These are phyloP conservation scores for Torulaspora gathmanii DNA, from an alignment of 805 yeast species.

Conservation along the genomic window DNA sequence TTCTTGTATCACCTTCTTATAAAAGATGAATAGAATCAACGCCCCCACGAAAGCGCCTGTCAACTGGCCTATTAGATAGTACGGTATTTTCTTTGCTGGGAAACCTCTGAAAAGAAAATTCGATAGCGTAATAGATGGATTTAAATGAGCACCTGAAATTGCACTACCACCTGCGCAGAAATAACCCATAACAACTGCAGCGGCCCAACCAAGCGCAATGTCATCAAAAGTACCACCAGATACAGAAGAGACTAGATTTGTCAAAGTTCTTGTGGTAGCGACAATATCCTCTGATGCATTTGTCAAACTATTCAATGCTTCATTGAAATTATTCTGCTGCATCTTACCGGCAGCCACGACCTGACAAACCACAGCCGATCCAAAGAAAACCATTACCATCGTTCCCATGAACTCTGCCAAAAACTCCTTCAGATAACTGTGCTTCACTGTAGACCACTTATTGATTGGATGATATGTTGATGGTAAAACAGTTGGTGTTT, in stretches of 20 bases:
- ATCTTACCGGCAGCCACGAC: conserved; percentile 34
- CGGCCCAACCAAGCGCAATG: conserved; percentile 49
- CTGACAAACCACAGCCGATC: conserved; percentile 49
- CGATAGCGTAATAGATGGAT: conserved; percentile 49
- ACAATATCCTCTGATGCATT: conserved; percentile 6
- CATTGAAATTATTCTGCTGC: conserved; percentile 18
- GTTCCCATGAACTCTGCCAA: conserved; percentile 52
- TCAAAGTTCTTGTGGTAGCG: conserved; percentile 15
- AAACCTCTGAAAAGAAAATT: conserved; percentile 48
- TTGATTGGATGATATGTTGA: conserved; percentile 37
- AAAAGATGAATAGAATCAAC: conserved; percentile 43
- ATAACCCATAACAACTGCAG: conserved; percentile 50
- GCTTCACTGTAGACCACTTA: conserved; percentile 36
- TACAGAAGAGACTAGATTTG: conserved; percentile 21
- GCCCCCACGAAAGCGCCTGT: conserved; percentile 49
- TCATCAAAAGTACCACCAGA: conserved; percentile 41
- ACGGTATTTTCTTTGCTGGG: conserved; percentile 45
- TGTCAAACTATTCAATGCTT: conserved; percentile 8
- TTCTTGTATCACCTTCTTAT: conserved; percentile 36
- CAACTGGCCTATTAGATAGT: conserved; percentile 45
- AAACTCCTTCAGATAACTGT: conserved; percentile 40
- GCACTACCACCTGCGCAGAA: conserved; percentile 47
- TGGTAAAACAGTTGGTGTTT: conserved; percentile 37
- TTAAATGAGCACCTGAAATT: conserved; percentile 54
- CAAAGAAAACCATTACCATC: conserved; percentile 42